Base-by-base conservation (phyloP, 202 grass and related monocot genomes). In the Carex sylvatica region DNA sequence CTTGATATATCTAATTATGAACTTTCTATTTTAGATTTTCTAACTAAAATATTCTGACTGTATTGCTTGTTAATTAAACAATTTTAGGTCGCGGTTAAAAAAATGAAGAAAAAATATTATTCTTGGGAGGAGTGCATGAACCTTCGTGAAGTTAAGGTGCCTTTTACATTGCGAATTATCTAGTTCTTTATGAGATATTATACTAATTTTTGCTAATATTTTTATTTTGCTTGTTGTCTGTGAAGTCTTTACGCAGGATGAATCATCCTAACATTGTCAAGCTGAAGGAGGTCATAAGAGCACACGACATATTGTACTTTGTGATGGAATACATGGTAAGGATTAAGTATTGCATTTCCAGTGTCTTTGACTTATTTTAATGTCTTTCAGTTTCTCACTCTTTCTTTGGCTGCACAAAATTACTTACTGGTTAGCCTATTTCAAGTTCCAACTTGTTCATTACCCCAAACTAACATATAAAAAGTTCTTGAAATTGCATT, bases 71-170 rank as follows among this genome's bases (percentile, higher is more conserved):
- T 74, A n/a, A n/a, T n/a, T n/a, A 54, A 69, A 84, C 3, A 81
- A 87, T 78, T 85, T 61, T 87, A 99, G 96, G 96, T 99, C 65
- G 96, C 96, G 0, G 82, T 99, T 83, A 99, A 99, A 89, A 99
- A 99, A 89, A 99, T 99, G 96, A 99, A 99, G 89, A 93, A 86
- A 83, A 99, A 99, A 80, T 99, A 92, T 78, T 95, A 93, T 89
- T 95, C 96, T 83, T 99, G 94, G 6, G 96, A 99, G 85, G 96
- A 99, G 87, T 99, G 96, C 80, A 88, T 95, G 84, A 90, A 85
- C 79, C 87, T 99, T 84, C 92, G 96, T 85, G 96, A 99, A 90
- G 91, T 99, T 55, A 99, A 99, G 91, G 96, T 99, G 90, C 64
- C 40, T 53, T 85, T 56, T 44, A 14, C 15, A 59, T 65, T 26